Evolutionary conservation across 2,329 filamentous ascomycete species (phyloP), one percentile per base, ranked within the genome.

Genomic region (Penicillium corylophilum): DNA sequence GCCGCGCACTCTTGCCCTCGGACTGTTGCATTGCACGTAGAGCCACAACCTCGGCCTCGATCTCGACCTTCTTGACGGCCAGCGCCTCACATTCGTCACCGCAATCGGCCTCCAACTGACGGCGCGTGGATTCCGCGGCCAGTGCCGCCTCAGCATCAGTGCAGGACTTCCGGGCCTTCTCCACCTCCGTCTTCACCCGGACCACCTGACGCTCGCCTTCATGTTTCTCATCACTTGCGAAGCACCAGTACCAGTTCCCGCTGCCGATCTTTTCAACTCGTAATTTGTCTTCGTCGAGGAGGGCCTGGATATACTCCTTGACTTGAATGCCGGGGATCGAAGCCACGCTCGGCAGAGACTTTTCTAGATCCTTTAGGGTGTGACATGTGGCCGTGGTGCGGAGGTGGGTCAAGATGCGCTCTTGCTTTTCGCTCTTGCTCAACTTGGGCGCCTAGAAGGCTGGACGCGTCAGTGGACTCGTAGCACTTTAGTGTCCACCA

Each of bases 191-290:
- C 41, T 51, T 48, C 44, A 71, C 48, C 56, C 60, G 58, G 41
- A 42, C 59, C 44, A 68, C 53, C 35, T 61, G 62, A 15, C 55
- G 61, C 44, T 81, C 71, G 50, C 71, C 74, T 16, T 70, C 66
- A 43, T 77, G 78, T 64, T 75, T 79, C 62, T 81, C 81, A 47
- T 86, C 82, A 24, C 78, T 82, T 16, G 71, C 75, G 65, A 87
- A 88, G 56, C 78, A 80, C 85, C 85, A 88, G 71, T 87, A 88
- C 85, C 85, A 88, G 66, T 88, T 88, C 24, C 83, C 84, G 56
- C 78, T 85, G 39, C 85, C 85, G 61, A 88, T 88, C 68, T 87
- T 88, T 72, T 88, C 85, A 24, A 86, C 80, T 16, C 79, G 78
- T 54, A 88, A 80, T 60, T 80, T 78, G 61, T 76, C 77, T 50